Percentiles rank a stretch among this genome's conserved stretches.
Evolutionary conservation across 208 protist genomes (phyloP).

Genomic region (Endotrypanum monterogeii): DNA sequence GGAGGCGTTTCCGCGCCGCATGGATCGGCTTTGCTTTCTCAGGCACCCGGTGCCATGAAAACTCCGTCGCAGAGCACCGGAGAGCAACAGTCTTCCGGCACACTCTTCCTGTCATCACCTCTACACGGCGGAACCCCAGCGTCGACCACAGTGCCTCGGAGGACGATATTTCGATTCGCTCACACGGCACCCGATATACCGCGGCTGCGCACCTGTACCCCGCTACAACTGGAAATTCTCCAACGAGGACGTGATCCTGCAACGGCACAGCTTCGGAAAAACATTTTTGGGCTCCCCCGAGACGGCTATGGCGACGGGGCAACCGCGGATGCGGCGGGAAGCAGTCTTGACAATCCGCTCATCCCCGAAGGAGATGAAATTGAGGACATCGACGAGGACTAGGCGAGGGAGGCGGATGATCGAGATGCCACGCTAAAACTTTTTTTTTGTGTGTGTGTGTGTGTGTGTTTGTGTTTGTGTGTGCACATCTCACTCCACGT

Average conservation of each 20-base stretch:
- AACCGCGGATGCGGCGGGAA: neutral
- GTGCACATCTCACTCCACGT: neutral
- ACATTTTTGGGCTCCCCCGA: slow-evolving; percentile 2
- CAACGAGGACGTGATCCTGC: slow-evolving; percentile 19
- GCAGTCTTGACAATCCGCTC: slow-evolving; percentile 1
- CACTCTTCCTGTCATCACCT: neutral
- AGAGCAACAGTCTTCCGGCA: neutral
- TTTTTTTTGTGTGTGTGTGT: neutral
- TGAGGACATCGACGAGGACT: slow-evolving; percentile 11
- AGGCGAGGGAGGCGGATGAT: neutral
- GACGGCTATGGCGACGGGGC: no score
- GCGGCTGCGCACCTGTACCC: slow-evolving; percentile 14
- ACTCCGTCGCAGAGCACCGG: neutral
- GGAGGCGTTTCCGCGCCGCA: neutral
- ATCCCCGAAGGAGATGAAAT: slow-evolving; percentile 32
- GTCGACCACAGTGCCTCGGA: slow-evolving; percentile 10
- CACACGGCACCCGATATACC: neutral
- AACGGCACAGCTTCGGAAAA: slow-evolving; percentile 10
- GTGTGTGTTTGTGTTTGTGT: neutral
- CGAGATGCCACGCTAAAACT: no score
- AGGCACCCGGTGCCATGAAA: neutral
- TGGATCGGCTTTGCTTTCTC: neutral
- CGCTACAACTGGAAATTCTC: slow-evolving; percentile 26
- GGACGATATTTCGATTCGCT: slow-evolving; percentile 41
- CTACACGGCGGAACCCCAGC: neutral